Base-by-base conservation (phyloP, 2,329 filamentous ascomycete genomes). In the Knufia fluminis region DNA sequence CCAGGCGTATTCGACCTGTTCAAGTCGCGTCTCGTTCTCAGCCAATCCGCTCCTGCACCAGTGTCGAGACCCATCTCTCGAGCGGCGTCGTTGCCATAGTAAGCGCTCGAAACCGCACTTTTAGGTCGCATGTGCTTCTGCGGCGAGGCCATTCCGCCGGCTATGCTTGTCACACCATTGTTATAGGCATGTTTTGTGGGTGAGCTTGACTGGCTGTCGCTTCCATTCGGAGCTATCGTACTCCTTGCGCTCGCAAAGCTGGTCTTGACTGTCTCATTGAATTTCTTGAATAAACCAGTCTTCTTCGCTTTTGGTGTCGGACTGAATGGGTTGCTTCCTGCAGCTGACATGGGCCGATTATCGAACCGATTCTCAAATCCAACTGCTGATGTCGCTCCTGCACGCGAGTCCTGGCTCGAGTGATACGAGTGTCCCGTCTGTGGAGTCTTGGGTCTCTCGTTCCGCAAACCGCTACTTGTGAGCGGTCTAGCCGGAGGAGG, bases 1-100 rank as follows among this genome's bases (percentile, higher is more conserved):
- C 90, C 95, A 32, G 96, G 74, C 0, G 91, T 92, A 62, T 95
- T 97, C 2, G 91, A 94, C 31, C 92, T 80, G 66, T 98, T 97
- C 41, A 98, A 85, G 66, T 98, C 94, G 40, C 92, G 81, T 31
- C 92, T 84, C 19, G 97, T 89, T 64, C 97, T 90, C n/a, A 98
- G 89, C 90, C 92, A 98, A 64, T 97, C 91, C 12, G 86, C 56
- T 14, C 60, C 70, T 22, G 64, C 58, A 50, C 67, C 71, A 59
- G 69, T 64, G 32, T 71, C 76, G 4, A 85, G 66, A 1, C 85
- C 87, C 76, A 85, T 85, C 16, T 94, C 88, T 49, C 78, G 76
- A 12, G 80, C 77, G 3, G 76, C 69, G 54, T 80, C 78, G 40
- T 72, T 71, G 48, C 62, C 67, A 50, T 57, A 62, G 52, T 33